These are phyloP conservation scores for Globisporangium yorkense DNA, from an alignment of 352 stramenopile genomes.

Conservation along the genomic window DNA sequence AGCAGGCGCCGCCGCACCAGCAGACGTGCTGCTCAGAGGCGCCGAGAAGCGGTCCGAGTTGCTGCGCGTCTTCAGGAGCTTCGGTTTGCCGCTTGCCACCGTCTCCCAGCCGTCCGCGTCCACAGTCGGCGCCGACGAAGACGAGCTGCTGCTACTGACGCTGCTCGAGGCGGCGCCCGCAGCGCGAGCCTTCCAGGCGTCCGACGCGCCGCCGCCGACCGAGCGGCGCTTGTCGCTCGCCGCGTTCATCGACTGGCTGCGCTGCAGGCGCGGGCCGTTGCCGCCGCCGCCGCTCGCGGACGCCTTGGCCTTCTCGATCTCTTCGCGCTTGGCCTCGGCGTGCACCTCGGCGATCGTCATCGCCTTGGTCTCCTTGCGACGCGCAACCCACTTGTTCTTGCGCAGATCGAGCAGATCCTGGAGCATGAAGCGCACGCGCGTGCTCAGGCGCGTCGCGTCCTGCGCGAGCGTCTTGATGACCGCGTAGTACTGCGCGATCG, in stretches of 20 bases:
- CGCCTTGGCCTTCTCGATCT: conserved; percentile 58
- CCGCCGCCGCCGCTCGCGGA: conserved; percentile 21
- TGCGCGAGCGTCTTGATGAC: conserved; percentile 61
- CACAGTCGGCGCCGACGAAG: conserved; percentile 16
- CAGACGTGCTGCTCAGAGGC: conserved; percentile 6
- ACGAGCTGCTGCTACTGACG: neutral
- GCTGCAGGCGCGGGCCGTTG: conserved; percentile 38
- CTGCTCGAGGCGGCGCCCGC: neutral
- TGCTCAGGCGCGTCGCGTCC: conserved; percentile 63
- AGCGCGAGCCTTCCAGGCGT: conserved; percentile 59
- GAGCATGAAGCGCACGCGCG: conserved; percentile 80
- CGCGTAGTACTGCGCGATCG: conserved; percentile 67
- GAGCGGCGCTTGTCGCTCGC: conserved; percentile 35
- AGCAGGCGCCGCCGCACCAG: conserved; percentile 9
- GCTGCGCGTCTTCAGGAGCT: conserved; percentile 60
- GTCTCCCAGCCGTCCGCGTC: conserved; percentile 76
- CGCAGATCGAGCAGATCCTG: conserved; percentile 75
- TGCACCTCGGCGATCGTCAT: conserved; percentile 84
- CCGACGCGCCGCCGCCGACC: conserved; percentile 33
- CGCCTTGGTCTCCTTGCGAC: conserved; percentile 76
- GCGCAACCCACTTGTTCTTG: conserved; percentile 67
- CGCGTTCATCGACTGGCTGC: conserved; percentile 57
- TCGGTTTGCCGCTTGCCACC: conserved; percentile 41
- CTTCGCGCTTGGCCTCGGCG: conserved; percentile 64
- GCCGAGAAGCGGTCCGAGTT: conserved; percentile 43